Evolutionary conservation across 176 grass and related monocot species (phyloP), one percentile per base, ranked within the genome.

Genomic region (Hordeum vulgare): DNA sequence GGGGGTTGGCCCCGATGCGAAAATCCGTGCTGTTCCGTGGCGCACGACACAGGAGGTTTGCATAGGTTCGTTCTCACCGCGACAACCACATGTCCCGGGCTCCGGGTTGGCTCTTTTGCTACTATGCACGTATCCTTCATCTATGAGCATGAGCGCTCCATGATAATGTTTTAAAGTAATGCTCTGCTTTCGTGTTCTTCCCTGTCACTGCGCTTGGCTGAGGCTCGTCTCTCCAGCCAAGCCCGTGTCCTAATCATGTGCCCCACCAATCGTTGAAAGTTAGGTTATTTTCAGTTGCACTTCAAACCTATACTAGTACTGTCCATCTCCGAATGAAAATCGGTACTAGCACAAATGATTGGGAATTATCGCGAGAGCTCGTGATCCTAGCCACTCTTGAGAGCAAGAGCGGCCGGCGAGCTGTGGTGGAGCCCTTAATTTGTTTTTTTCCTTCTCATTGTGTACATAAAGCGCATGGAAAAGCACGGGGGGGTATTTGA

Each of bases 391-490:
- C 41, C 33, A 41, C 78, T 77, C 61, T 31, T 31, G 41, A 70
- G 56, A 77, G 64, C 28, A 53, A 61, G 37, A 61, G 81, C 44
- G 35, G 25, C 73, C 71, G 29, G 25, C 73, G 77, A 49, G 18
- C 49, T 64, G 36, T 67, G 75, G 44, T 79, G 69, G 68, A 79
- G 67, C 60, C 8, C 33, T 59, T 72, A 18, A 13, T 47, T 47
- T 44, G 9, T 44, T 82, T 61, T 86, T 53, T 11, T n/a, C n/a
- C 36, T 17, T 59, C 47, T 27, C 8, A 54, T 58, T 79, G 65
- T 74, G 33, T 14, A 49, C 57, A 83, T 78, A 69, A 83, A 79
- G 74, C 66, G 27, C 74, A 11, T 28, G 82, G 6, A 86, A 80
- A 85, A 71, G 37, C 34, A 65, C 74, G 76, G 34, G 17, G n/a